Base-by-base conservation (phyloP, 179 eudicot species). In the Silene coronaria region DNA sequence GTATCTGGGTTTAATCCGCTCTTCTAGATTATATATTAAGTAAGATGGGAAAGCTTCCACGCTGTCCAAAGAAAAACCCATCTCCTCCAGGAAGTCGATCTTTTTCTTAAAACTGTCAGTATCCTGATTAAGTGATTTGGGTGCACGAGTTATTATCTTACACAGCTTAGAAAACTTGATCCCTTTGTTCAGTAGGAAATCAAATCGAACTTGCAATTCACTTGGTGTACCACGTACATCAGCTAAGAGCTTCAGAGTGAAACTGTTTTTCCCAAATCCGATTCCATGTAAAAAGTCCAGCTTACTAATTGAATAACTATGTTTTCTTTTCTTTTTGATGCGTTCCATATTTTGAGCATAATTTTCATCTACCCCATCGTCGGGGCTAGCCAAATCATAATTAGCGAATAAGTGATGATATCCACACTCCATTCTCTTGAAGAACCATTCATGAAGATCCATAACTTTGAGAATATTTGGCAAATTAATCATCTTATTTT, bases 391-490 rank as follows among this genome's bases (percentile, higher is more conserved):
- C 76, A 84, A 80, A 59, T 60, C 70, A 58, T 85, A 90, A 72
- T 34, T 80, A 63, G 48, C 65, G 42, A 88, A 76, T 55, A 80
- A 76, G 34, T 61, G 46, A 79, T 76, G 80, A 67, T 82, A 53
- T 51, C 91, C 92, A 67, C 46, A 64, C 78, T 80, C 86, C 51
- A 91, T 71, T 76, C 72, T 82, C 48, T 81, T 27, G 64, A 84
- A 84, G 82, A 90, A 90, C 97, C 97, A 88, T 63, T 86, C 83
- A 22, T 85, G 80, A 46, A 90, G 88, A 83, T 88, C 80, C 88
- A 91, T 64, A 21, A 91, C 83, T 80, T 84, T 86, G 80, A 91
- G 85, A 67, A 87, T 79, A 75, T 80, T 75, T 61, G 97, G 92
- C 75, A 91, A 61, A 85, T 91, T 85, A 78, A 60, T 66, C 81